These are phyloP conservation scores for Colletotrichum eleusines DNA, from an alignment of 2,329 filamentous ascomycete genomes.

Conservation along the genomic window DNA sequence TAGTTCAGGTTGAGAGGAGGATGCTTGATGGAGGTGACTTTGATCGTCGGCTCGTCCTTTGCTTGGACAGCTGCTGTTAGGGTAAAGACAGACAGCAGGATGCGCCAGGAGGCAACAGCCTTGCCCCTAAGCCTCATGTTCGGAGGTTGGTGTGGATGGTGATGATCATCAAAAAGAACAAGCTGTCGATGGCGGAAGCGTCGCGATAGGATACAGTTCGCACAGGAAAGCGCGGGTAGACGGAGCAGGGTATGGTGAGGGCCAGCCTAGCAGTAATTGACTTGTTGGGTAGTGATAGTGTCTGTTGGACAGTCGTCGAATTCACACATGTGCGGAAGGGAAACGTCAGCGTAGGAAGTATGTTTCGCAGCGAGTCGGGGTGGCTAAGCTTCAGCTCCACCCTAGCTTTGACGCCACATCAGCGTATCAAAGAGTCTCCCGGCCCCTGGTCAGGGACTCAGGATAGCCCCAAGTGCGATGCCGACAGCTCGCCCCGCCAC, in stretches of 20 bases:
- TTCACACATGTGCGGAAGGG: slow-evolving; percentile 32
- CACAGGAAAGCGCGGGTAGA: slow-evolving; percentile 10
- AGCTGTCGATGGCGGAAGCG: slow-evolving; percentile 10
- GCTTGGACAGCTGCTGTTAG: slow-evolving; percentile 57
- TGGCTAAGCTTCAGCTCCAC: slow-evolving; percentile 43
- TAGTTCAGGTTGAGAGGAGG: slow-evolving; percentile 81
- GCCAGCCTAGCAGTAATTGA: slow-evolving; percentile 39
- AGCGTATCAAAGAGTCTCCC: slow-evolving; percentile 38
- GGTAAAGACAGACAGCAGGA: slow-evolving; percentile 64
- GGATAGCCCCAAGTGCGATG: no score
- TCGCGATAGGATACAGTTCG: slow-evolving; percentile 15
- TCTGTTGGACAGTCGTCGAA: slow-evolving; percentile 36
- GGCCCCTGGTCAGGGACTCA: slow-evolving; percentile 28
- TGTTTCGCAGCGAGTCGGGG: slow-evolving; percentile 42
- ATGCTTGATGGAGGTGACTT: slow-evolving; percentile 73
- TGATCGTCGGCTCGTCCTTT: slow-evolving; percentile 76
- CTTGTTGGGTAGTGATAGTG: slow-evolving; percentile 24
- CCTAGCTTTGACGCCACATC: slow-evolving; percentile 42
- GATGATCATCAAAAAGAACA: slow-evolving; percentile 57
- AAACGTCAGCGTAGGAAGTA: slow-evolving; percentile 42
- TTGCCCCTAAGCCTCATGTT: slow-evolving; percentile 68
- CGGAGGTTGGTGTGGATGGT: slow-evolving; percentile 50
- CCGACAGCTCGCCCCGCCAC: slow-evolving; percentile 23
- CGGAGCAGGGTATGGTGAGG: slow-evolving; percentile 18
- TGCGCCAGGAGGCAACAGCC: slow-evolving; percentile 60